Evolutionary conservation across 208 protist genomes (phyloP).

Genomic region (Phytomonas sp.): DNA sequence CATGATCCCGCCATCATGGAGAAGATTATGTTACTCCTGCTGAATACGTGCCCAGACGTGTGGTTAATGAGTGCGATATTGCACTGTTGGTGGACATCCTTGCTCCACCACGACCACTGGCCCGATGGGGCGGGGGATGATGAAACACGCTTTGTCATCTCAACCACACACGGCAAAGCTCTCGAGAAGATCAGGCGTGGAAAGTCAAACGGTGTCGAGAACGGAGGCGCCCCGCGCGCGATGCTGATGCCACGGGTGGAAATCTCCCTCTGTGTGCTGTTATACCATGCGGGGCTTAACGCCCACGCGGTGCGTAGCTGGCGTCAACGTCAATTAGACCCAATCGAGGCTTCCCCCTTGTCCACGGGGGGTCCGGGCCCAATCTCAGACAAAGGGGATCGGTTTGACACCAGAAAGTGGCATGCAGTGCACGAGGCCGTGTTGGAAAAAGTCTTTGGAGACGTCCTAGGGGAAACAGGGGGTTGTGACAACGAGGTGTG

Average conservation of each 20-base stretch:
- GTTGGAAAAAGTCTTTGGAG: not conserved
- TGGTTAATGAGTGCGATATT: not conserved
- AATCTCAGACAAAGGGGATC: not conserved
- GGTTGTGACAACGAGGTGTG: too few species aligned
- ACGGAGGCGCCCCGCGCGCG: not conserved
- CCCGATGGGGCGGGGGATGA: not conserved
- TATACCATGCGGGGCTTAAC: not conserved
- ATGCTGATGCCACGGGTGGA: not conserved
- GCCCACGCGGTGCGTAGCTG: not conserved
- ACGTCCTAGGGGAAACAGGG: not conserved
- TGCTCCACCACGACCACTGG: not conserved
- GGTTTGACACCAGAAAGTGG: not conserved
- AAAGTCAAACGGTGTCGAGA: not conserved
- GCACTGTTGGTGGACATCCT: not conserved
- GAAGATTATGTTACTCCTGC: not conserved
- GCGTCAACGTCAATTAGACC: not conserved
- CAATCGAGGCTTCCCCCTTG: not conserved
- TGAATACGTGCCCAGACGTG: not conserved
- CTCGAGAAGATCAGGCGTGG: not conserved
- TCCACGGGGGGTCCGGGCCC: too few species aligned
- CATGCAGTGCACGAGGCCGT: not conserved
- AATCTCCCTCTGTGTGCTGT: not conserved
- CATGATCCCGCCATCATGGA: not conserved
- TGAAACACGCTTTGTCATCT: too few species aligned
- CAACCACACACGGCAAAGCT: too few species aligned